These are phyloP conservation scores for Fragaria iinumae DNA, from an alignment of 306 rosid species.

Conservation along the genomic window DNA sequence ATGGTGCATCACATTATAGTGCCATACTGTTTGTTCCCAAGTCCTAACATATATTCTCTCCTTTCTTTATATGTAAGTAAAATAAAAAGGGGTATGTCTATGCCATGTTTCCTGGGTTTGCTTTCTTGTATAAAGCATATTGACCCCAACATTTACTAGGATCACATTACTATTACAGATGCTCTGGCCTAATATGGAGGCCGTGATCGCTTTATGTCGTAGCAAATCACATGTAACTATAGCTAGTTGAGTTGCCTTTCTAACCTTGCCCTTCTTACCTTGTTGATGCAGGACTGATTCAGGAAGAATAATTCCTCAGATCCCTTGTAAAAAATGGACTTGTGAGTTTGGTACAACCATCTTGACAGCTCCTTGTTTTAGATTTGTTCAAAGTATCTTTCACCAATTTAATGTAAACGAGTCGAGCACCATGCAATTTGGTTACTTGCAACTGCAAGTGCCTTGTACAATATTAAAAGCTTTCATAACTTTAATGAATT, in stretches of 20 bases:
- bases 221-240: not conserved
- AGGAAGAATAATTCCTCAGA: not conserved
- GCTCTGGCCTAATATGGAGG: constrained; percentile 3
- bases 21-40: constrained; percentile 18
- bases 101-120: constrained; percentile 4
- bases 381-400: constrained; percentile 2
- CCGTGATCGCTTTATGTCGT: not conserved
- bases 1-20: constrained; percentile 20
- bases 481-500: constrained; percentile 53
- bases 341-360: not conserved
- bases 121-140: not conserved
- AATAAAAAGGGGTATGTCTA: not conserved
- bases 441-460: constrained; percentile 19
- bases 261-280: not conserved
- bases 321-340: constrained; percentile 8
- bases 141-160: not conserved
- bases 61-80: not conserved
- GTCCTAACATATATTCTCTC: constrained; percentile 11
- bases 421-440: constrained; percentile 18
- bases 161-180: not conserved
- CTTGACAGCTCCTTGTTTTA: not conserved
- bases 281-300: not conserved
- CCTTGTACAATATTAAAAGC: constrained; percentile 34
- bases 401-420: constrained; percentile 19
- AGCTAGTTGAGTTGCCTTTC: not conserved